Evolutionary conservation across 805 yeast genomes (phyloP).

Genomic region (Helenozyma rhizophorensis): DNA sequence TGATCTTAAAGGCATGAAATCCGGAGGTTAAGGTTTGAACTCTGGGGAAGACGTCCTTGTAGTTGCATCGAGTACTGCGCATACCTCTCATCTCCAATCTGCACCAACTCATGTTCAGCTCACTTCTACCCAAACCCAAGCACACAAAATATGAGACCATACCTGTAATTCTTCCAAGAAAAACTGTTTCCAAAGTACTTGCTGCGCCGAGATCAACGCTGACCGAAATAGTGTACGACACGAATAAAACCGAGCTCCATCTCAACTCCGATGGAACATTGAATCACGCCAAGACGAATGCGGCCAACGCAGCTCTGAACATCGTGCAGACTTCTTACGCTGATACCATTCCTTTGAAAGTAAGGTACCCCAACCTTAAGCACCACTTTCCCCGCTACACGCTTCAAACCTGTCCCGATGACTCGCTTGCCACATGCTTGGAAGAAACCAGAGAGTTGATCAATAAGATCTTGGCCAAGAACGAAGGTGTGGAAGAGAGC

Average conservation of each 20-base stretch:
- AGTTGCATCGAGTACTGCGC: too few relatives aligned
- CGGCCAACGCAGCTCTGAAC: constrained; percentile 7
- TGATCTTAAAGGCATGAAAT: too few relatives aligned
- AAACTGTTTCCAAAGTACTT: constrained; percentile 3
- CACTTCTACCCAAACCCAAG: constrained; percentile 31
- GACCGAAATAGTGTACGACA: not conserved
- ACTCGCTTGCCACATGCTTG: constrained; percentile 43
- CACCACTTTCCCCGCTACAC: constrained; percentile 36
- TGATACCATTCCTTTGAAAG: constrained; percentile 59
- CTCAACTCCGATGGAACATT: constrained; percentile 24
- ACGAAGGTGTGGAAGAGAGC: constrained; percentile 33
- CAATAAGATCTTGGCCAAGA: constrained; percentile 44
- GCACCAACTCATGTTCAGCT: constrained; percentile 26
- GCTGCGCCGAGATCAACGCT: constrained; percentile 3
- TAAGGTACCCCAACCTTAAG: constrained; percentile 31
- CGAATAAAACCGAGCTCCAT: constrained; percentile 13
- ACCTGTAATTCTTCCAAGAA: constrained; percentile 7
- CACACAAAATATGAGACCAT: constrained; percentile 18
- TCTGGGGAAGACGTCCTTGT: too few relatives aligned
- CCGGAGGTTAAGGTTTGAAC: too few relatives aligned
- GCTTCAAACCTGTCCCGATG: constrained; percentile 40
- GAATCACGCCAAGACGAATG: constrained; percentile 24
- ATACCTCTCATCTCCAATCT: too few relatives aligned
- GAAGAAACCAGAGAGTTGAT: constrained; percentile 56
- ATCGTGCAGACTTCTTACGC: constrained; percentile 44